A percentile compares a stretch with the other conserved stretches of the same genome.
These are phyloP conservation scores for Cryoendolithus antarcticus DNA, from an alignment of 2,329 filamentous ascomycete species.

Conservation along the genomic window DNA sequence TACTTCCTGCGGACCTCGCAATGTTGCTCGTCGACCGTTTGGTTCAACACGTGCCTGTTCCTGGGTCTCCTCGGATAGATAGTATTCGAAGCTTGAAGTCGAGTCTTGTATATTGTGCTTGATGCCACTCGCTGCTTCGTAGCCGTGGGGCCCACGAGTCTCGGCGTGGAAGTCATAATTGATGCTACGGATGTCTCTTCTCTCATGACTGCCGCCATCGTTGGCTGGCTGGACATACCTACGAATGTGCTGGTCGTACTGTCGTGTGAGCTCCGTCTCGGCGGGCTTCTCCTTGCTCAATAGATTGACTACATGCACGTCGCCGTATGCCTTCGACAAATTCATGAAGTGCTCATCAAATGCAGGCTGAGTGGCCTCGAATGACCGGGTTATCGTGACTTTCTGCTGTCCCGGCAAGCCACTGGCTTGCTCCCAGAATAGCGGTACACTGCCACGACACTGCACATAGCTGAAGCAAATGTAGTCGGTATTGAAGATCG, in stretches of 20 bases:
- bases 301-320: constrained; percentile 84
- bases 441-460: constrained; percentile 79
- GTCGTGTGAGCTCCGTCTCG: constrained; percentile 69
- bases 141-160: constrained; percentile 68
- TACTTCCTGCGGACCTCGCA: constrained; percentile 34
- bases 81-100: constrained; percentile 84
- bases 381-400: constrained; percentile 76
- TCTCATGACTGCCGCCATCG: constrained; percentile 22
- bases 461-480: constrained; percentile 90
- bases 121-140: constrained; percentile 82
- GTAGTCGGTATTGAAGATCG: constrained; percentile 68
- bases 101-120: constrained; percentile 64
- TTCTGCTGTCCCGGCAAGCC: constrained; percentile 90
- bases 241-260: constrained; percentile 66
- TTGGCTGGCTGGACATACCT: constrained; percentile 42
- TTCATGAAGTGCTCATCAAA: constrained; percentile 91
- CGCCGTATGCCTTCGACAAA: constrained; percentile 77
- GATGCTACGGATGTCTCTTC: constrained; percentile 54
- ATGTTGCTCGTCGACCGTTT: constrained; percentile 26
- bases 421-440: constrained; percentile 93
- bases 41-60: constrained; percentile 31
- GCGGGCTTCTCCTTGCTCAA: constrained; percentile 81
- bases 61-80: constrained; percentile 61
- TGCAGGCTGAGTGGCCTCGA: constrained; percentile 82
- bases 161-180: constrained; percentile 97